A percentile compares a stretch with the other conserved stretches of the same genome.
Conservation (phyloP, 768 basidiomycete species). For the Collybiopsis confluens region DNA sequence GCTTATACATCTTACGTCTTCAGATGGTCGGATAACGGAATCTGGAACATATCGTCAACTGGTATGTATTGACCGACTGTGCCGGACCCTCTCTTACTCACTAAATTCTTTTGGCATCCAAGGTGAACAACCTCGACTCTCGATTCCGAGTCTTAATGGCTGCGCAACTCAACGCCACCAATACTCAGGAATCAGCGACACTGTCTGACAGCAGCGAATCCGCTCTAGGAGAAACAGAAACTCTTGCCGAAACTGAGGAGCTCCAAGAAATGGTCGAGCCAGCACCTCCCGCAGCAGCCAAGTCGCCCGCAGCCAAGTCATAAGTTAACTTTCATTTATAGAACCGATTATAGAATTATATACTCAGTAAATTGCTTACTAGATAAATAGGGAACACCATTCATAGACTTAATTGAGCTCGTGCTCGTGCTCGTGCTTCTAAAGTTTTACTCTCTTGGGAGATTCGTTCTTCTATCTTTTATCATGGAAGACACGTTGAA, state of each 20-base stretch:
- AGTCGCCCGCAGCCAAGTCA: background rate
- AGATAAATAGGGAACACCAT: background rate
- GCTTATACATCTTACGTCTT: background rate
- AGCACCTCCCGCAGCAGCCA: background rate
- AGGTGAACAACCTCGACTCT: conserved; percentile 57
- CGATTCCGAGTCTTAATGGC: conserved; percentile 88
- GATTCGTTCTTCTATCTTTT: background rate
- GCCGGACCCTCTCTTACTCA: too few species aligned
- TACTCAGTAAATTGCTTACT: background rate
- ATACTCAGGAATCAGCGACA: background rate
- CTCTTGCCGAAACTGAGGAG: background rate
- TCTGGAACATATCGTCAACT: conserved; percentile 78
- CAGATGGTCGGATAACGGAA: conserved; percentile 77
- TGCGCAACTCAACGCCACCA: conserved; percentile 64
- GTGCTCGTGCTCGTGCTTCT: background rate
- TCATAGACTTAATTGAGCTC: background rate
- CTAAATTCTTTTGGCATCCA: too few species aligned
- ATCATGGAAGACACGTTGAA: conserved; percentile 2
- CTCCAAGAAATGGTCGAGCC: background rate
- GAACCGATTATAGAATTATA: background rate
- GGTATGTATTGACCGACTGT: conserved; percentile 32
- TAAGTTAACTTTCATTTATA: background rate
- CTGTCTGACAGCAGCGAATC: background rate
- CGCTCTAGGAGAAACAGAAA: background rate
- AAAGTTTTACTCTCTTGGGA: background rate